Base-by-base conservation (phyloP, 2,329 filamentous ascomycete species). In the Ceratocystis lukuohia region DNA sequence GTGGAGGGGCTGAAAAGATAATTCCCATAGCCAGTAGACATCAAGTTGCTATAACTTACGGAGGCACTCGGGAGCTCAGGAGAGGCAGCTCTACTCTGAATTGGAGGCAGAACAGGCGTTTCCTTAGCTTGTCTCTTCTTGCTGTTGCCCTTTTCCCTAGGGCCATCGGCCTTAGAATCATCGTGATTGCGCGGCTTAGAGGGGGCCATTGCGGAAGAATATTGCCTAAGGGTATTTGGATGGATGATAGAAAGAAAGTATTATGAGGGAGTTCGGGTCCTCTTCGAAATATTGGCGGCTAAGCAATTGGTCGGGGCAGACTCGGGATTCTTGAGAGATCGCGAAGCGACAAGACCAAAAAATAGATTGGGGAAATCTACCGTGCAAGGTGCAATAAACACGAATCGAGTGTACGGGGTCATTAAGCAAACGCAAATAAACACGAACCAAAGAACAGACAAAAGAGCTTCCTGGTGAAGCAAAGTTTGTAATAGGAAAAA, bases 121-220 rank as follows among this genome's bases (percentile, higher is more conserved):
- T 66, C 73, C 73, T 46, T 72, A 69, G 64, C 75, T 75, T 68
- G 74, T 76, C 72, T 80, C 80, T 68, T 81, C 78, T 71, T 81
- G 79, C n/a, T 71, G 61, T 66, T 72, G 71, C 66, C 73, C 70
- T 65, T 67, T 66, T 57, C 66, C 61, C 65, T 64, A 61, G 65
- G 66, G 41, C 72, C 71, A 66, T 81, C 79, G 64, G 74, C 67
- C 71, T 80, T 81, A 70, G 74, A 70, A 69, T 81, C 79, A 71
- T 80, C 79, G 71, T 78, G 76, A 62, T 76, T 78, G 62, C 78
- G 76, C 61, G 76, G 72, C 73, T 82, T 81, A 62, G 77, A 71
- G 3, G 79, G 78, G 25, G 79, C 74, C 78, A 81, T 81, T 70
- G 69, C 64, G 22, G 5, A 45, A 48, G n/a, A 28, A 22, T 25